Conservation (phyloP, 1,139 yeast species). For the Kodamaea sp. region DNA sequence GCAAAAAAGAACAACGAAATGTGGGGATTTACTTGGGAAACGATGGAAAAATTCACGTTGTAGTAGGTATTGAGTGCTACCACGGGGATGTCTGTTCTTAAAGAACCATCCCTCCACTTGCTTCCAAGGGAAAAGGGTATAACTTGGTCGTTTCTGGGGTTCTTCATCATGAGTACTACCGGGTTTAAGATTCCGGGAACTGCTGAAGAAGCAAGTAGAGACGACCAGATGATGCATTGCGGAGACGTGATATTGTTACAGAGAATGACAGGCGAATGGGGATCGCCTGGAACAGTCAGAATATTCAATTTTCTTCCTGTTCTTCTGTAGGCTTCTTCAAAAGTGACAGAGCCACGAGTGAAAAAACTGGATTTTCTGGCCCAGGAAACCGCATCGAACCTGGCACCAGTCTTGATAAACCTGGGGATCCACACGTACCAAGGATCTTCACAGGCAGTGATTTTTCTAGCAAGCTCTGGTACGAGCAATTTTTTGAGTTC, state of each 20-base stretch:
- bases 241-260: conserved; percentile 81
- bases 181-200: conserved; percentile 87
- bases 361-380: conserved; percentile 69
- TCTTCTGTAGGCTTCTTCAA: conserved; percentile 64
- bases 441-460: conserved; percentile 73
- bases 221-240: conserved; percentile 80
- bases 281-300: conserved; percentile 80
- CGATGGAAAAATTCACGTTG: conserved; percentile 74
- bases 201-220: conserved; percentile 75
- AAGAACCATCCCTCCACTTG: conserved; percentile 75
- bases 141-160: conserved; percentile 41
- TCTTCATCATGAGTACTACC: conserved; percentile 76
- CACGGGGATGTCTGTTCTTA: conserved; percentile 71
- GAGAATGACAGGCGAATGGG: conserved; percentile 77
- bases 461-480: conserved; percentile 64
- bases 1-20: conserved; percentile 75
- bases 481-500: conserved; percentile 58
- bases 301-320: conserved; percentile 74
- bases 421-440: conserved; percentile 62
- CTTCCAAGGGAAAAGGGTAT: conserved; percentile 74
- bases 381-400: conserved; percentile 76
- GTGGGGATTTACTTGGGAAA: conserved; percentile 84
- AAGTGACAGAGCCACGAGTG: conserved; percentile 72
- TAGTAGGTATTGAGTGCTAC: conserved; percentile 73
- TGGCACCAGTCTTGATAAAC: conserved; percentile 75